phyloP scores from a whole-genome alignment of 768 basidiomycete genomes.

The Boletus huronensis region DNA sequence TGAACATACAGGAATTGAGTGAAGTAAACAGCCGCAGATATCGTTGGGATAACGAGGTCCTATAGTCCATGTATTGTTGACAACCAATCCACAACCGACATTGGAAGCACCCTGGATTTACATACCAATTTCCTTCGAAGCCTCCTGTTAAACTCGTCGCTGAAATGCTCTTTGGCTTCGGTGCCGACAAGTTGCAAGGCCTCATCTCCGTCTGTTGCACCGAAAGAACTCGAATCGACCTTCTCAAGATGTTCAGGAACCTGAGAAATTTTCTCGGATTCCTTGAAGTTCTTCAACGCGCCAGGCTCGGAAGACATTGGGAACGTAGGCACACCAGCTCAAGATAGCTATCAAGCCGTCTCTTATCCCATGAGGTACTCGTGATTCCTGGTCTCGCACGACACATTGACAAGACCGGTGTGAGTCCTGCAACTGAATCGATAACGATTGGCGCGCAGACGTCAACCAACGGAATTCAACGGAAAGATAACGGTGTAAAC shows the following conservation, averaged over 20 bases:
- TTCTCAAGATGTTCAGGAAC: constrained; percentile 30
- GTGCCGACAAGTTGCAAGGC: constrained; percentile 58
- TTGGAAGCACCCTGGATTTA: neutral
- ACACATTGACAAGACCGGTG: neutral
- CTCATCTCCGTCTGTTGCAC: constrained; percentile 50
- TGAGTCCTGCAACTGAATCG: constrained; percentile 1
- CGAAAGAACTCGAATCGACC: constrained; percentile 27
- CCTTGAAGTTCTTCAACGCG: constrained; percentile 5
- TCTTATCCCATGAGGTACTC: constrained; percentile 12
- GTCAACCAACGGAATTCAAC: neutral
- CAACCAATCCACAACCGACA: neutral
- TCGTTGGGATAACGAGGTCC: constrained; percentile 52
- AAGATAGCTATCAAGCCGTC: neutral
- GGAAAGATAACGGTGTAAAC: constrained; percentile 17
- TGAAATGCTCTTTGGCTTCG: constrained; percentile 49
- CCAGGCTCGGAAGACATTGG: constrained; percentile 19
- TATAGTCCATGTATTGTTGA: constrained; percentile 12
- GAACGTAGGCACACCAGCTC: neutral
- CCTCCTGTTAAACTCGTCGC: constrained; percentile 56
- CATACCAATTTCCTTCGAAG: constrained; percentile 58
- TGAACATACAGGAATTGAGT: constrained; percentile 56
- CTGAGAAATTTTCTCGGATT: constrained; percentile 15
- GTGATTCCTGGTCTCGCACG: constrained; percentile 8
- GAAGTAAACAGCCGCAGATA: constrained; percentile 65
- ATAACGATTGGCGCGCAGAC: constrained; percentile 6